Conservation (phyloP, 352 stramenopile species). For the Globisporangium viniferum region DNA sequence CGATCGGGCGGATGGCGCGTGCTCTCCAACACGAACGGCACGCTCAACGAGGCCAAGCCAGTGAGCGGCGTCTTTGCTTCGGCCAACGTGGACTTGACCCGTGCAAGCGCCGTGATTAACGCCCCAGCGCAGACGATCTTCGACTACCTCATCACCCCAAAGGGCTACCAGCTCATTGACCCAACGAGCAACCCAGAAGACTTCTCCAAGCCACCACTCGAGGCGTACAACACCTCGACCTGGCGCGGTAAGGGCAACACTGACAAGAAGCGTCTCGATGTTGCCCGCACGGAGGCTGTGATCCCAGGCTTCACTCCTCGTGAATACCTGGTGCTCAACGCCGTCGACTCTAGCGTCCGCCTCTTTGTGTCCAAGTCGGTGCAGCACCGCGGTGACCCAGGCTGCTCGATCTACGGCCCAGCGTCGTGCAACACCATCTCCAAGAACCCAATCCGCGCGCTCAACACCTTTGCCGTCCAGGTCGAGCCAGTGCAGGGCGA, state of each 20-base stretch:
- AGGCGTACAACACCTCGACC: slow-evolving; percentile 18
- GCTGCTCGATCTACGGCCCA: slow-evolving; percentile 22
- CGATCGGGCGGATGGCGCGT: slow-evolving; percentile 22
- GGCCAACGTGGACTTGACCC: slow-evolving; percentile 25
- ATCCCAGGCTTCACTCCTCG: slow-evolving; percentile 14
- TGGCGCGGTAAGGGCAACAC: slow-evolving; percentile 23
- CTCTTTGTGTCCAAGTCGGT: slow-evolving; percentile 19
- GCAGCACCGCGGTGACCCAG: slow-evolving; percentile 18
- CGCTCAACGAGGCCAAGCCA: slow-evolving; percentile 30
- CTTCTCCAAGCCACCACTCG: slow-evolving; percentile 29
- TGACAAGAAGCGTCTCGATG: slow-evolving; percentile 27
- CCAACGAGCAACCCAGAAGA: slow-evolving; percentile 27
- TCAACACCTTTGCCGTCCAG: slow-evolving; percentile 23
- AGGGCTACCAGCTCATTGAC: slow-evolving; percentile 33
- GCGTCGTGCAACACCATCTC: slow-evolving; percentile 19
- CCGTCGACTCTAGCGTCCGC: slow-evolving; percentile 14
- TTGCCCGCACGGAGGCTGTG: slow-evolving; percentile 18
- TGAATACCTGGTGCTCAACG: slow-evolving; percentile 15
- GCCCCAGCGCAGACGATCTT: slow-evolving; percentile 29
- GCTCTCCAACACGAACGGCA: slow-evolving; percentile 25
- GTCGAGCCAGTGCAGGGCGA: slow-evolving; percentile 14
- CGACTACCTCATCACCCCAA: slow-evolving; percentile 30
- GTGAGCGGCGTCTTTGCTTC: slow-evolving; percentile 27
- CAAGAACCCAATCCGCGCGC: slow-evolving; percentile 15
- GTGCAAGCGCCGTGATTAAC: slow-evolving; percentile 21